Evolutionary conservation across 1,284 basidiomycete species (phyloP), one percentile per base, ranked within the genome.

Genomic region (Puccinia hordei): DNA sequence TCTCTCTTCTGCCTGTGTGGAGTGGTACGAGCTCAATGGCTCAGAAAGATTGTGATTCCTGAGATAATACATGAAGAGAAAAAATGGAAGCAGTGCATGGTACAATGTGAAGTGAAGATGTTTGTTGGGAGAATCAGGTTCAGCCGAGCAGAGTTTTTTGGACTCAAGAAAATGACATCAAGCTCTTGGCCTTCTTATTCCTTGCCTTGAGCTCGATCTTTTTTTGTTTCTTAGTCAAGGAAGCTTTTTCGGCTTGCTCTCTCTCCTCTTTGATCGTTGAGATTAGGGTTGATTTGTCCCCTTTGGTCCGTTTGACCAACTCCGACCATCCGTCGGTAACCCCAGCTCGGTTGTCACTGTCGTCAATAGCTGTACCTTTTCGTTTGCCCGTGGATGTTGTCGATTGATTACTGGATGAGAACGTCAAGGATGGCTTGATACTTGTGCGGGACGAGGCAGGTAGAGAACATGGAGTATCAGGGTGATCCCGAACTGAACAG

Each of bases 151-250:
- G n/a, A n/a, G n/a, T n/a, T n/a, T n/a, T n/a, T n/a, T n/a, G 38
- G 33, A 19, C 33, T 79, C 41, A 79, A 71, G 77, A 79, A 72
- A 80, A 80, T 9, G 78, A 80, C 78, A 80, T 80, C n/a, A 80
- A 44, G 30, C 69, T 73, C 41, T 80, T 80, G 35, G 78, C 78
- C 68, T 80, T 80, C 61, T 80, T 80, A 24, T 80, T 80, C 71
- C 73, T 80, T 17, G 71, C 57, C 35, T 80, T 80, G 2, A 80
- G 69, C 15, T 71, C 78, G 13, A 5, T n/a, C 61, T 73, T 73
- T 22, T 55, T 73, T 51, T 73, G 66, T 44, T 80, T 80, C 49
- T 73, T 80, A 30, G 51, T 27, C 15, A 72, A 10, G 41, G 53
- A 68, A 0, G 66, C 24, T 49, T 61, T 72, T 24, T 72, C 27